A percentile compares a stretch with the other conserved stretches of the same genome.
These are phyloP conservation scores for Epicoccum nigrum DNA, from an alignment of 2,329 filamentous ascomycete species.

Conservation along the genomic window DNA sequence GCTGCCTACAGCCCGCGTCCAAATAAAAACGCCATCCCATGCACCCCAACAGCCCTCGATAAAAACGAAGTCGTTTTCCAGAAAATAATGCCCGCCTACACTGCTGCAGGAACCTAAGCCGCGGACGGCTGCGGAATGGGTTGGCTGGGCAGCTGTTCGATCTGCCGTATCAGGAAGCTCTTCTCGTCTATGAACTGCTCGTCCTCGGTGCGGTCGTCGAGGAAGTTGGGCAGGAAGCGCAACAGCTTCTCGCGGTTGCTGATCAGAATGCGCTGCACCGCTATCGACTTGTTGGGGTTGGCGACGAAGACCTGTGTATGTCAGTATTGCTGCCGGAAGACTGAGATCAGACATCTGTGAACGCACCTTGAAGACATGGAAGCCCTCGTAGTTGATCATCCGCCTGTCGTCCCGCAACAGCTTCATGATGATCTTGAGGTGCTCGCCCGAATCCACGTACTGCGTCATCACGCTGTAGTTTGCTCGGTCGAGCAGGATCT, in stretches of 20 bases:
- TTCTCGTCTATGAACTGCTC: constrained; percentile 99
- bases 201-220: constrained; percentile 94
- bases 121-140: constrained; percentile 33
- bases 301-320: constrained; percentile 81
- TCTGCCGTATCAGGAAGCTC: constrained; percentile 95
- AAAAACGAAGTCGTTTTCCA: not conserved
- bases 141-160: constrained; percentile 58
- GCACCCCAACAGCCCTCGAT: not conserved
- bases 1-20: too few species aligned
- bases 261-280: constrained; percentile 92
- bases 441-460: constrained; percentile 93
- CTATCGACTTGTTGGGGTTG: constrained; percentile 96
- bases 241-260: constrained; percentile 94
- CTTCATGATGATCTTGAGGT: constrained; percentile 99
- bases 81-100: constrained; percentile 13
- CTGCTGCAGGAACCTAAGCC: too few species aligned
- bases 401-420: constrained; percentile 91
- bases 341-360: too few species aligned
- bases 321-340: too few species aligned
- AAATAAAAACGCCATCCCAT: constrained; percentile 17
- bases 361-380: constrained; percentile 91
- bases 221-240: constrained; percentile 85
- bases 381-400: constrained; percentile 99
- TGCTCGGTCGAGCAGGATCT: constrained; percentile 90
- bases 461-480: constrained; percentile 99